Conservation (phyloP, 495 filamentous ascomycete species). For the Penicillium fimorum region DNA sequence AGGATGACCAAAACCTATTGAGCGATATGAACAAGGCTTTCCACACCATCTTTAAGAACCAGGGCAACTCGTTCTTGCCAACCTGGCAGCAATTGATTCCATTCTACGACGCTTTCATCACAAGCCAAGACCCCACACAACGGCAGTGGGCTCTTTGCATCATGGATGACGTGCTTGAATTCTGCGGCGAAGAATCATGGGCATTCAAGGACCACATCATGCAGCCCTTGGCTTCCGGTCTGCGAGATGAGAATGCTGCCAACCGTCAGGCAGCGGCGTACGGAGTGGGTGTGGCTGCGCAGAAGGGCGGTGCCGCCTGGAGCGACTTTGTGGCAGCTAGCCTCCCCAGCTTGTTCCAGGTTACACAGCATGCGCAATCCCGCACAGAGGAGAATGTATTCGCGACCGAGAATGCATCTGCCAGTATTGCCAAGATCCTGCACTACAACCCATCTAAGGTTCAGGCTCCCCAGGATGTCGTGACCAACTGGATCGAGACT, state of each 20-base stretch:
- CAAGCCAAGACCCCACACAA: conserved; percentile 81
- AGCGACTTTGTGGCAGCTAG: conserved; percentile 76
- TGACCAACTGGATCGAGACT: conserved; percentile 80
- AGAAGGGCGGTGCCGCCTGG: conserved; percentile 84
- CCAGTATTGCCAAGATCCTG: conserved; percentile 93
- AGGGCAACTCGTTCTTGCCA: conserved; percentile 77
- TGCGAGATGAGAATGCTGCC: conserved; percentile 79
- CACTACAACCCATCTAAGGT: conserved; percentile 81
- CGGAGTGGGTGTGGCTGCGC: conserved; percentile 92
- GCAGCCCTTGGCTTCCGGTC: conserved; percentile 76
- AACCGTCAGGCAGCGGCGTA: conserved; percentile 97
- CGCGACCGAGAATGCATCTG: conserved; percentile 96
- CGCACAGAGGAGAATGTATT: conserved; percentile 92
- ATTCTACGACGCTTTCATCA: conserved; percentile 84
- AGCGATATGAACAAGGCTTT: conserved; percentile 99
- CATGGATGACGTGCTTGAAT: conserved; percentile 97
- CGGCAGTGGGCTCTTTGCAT: conserved; percentile 98
- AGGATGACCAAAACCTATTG: conserved; percentile 94
- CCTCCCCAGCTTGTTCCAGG: conserved; percentile 78
- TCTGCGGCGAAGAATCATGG: conserved; percentile 83
- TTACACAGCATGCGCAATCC: conserved; percentile 73
- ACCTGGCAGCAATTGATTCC: conserved; percentile 79
- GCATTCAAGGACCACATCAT: conserved; percentile 81
- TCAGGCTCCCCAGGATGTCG: conserved; percentile 66
- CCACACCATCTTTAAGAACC: conserved; percentile 98